Evolutionary conservation across 129 eudicot genomes (phyloP), one percentile per base, ranked within the genome.

Genomic region (Flaveria robusta): DNA sequence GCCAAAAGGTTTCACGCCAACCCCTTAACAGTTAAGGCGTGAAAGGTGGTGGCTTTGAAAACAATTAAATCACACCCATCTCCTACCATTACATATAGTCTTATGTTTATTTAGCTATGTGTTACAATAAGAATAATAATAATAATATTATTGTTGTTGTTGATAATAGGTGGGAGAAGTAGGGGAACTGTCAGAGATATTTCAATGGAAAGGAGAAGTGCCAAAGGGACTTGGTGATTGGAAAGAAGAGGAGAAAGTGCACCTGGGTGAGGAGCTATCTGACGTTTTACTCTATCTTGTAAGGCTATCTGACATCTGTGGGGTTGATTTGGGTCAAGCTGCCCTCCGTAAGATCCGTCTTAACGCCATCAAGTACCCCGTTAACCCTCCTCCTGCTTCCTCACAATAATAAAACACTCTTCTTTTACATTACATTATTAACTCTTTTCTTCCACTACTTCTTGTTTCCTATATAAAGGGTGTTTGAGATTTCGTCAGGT

Each of bases 181-280:
- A 39, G 92, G 92, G 16, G 92, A 88, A 51, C 39, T 88, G 29
- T 88, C 89, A 2, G 89, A 88, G 73, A 88, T 88, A 81, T 88
- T 88, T 74, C 92, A 88, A 47, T 88, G 92, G 92, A 88, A 85
- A 75, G 92, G 92, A n/a, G 92, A 88, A 68, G 89, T 88, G 31
- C 41, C 77, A 1, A 83, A 64, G 63, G 92, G 92, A 52, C 64
- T 82, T 2, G 70, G 75, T 1, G 85, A 81, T 16, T 85, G 92
- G 92, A 78, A 77, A 78, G 89, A 88, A 70, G 80, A 77, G 52
- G 92, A 88, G 62, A 88, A 85, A 75, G 65, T 66, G 15, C 92
- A 88, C 55, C 65, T 84, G 1, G 88, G 92, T 3, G 92, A 87
- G 52, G 89, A 87, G 60, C 63, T 87, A 9, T 84, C 89, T 3